These are phyloP conservation scores for Harringtonia lauricola DNA, from an alignment of 2,329 filamentous ascomycete genomes.

Conservation along the genomic window DNA sequence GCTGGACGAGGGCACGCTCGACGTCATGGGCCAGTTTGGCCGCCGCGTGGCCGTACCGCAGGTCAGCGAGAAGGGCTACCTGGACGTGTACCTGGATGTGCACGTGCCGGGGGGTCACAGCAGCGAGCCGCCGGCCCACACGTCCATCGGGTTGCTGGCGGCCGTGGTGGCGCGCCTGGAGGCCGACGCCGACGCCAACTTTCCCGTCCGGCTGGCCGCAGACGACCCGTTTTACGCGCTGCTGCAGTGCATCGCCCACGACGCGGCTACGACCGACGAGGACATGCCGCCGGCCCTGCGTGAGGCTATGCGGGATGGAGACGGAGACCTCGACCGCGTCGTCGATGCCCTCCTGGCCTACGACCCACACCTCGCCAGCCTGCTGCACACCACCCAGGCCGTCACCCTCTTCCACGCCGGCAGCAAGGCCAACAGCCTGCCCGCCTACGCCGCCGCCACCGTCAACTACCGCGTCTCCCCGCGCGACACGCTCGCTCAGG, in stretches of 20 bases:
- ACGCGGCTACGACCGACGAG: background rate
- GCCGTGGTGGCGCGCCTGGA: constrained; percentile 34
- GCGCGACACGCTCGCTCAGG: constrained; percentile 27
- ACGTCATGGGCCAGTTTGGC: constrained; percentile 30
- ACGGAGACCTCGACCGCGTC: constrained; percentile 31
- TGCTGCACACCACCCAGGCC: constrained; percentile 49
- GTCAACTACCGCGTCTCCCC: constrained; percentile 50
- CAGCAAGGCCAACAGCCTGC: constrained; percentile 55
- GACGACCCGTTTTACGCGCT: constrained; percentile 30
- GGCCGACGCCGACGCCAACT: constrained; percentile 24
- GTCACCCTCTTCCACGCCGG: constrained; percentile 51
- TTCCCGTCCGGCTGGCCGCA: constrained; percentile 20
- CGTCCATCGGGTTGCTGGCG: constrained; percentile 37
- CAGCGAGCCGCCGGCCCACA: constrained; percentile 41
- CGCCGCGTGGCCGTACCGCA: constrained; percentile 40
- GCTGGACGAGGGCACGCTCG: constrained; percentile 43
- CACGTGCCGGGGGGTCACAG: constrained; percentile 47
- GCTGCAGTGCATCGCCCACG: constrained; percentile 29
- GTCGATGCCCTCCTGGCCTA: constrained; percentile 26
- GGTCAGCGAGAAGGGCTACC: constrained; percentile 49
- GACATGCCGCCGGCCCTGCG: background rate
- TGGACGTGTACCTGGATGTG: constrained; percentile 44
- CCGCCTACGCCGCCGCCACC: constrained; percentile 41
- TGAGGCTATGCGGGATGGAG: background rate
- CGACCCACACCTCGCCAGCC: constrained; percentile 14